phyloP scores from a whole-genome alignment of 345 rosid genomes.

The Crucihimalaya himalaica region DNA sequence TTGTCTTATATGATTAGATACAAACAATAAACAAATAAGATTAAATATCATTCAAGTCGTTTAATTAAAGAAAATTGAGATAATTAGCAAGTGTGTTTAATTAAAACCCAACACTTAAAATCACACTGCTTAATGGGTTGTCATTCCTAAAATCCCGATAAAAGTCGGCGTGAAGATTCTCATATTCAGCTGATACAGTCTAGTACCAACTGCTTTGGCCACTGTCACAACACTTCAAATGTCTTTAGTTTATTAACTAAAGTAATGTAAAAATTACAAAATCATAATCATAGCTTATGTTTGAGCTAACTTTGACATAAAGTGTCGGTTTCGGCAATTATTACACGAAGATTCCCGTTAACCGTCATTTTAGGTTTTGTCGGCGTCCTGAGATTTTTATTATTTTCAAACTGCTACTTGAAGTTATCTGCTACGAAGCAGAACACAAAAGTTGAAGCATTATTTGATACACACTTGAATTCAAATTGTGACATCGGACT shows the following conservation, averaged over 20 bases:
- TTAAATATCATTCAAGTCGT: not conserved
- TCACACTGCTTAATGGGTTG: constrained; percentile 39
- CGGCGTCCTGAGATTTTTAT: constrained; percentile 35
- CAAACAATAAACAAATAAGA: not conserved
- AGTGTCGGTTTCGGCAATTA: constrained; percentile 45
- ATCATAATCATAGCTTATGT: constrained; percentile 39
- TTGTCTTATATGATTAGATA: constrained; percentile 16
- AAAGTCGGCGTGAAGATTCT: constrained; percentile 41
- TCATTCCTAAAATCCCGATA: constrained; percentile 41
- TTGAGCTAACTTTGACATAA: constrained; percentile 38
- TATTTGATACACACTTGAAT: too few species aligned
- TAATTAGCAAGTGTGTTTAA: constrained; percentile 38
- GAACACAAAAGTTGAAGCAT: not conserved
- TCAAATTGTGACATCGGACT: not conserved
- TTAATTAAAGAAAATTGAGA: not conserved
- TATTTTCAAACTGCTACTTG: constrained; percentile 28
- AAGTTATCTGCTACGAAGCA: constrained; percentile 25
- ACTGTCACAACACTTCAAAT: constrained; percentile 38
- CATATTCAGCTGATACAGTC: constrained; percentile 35
- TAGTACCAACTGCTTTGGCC: constrained; percentile 25
- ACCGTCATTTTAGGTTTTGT: constrained; percentile 46
- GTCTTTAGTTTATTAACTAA: constrained; percentile 16
- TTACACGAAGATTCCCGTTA: constrained; percentile 40
- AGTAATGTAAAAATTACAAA: not conserved
- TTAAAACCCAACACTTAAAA: constrained; percentile 19